Evolutionary conservation across 306 rosid genomes (phyloP), one percentile per base, ranked within the genome.

Genomic region (Macrotyloma uniflorum): DNA sequence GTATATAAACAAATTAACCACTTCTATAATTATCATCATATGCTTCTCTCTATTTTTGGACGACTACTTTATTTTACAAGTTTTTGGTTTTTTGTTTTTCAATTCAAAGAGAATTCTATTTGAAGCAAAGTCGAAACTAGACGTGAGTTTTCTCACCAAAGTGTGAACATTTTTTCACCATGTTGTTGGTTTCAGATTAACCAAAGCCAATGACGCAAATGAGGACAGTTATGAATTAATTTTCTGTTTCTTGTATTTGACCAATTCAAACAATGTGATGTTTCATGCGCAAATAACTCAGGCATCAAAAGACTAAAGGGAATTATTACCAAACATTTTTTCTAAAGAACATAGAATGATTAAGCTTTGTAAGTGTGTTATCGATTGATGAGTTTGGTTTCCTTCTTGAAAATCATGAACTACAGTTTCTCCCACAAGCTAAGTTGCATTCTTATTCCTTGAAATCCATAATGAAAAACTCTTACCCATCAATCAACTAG

Each of bases 351-450:
- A 55, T 65, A 79, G 32, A 61, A 70, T 68, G 32, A 70, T 76
- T 73, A 70, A 78, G 72, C 82, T 59, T 65, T 85, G 38, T 77
- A 10, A 42, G 67, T 66, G 55, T 72, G 88, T 76, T 70, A 80
- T 75, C 58, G 78, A 79, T 87, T 65, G 80, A 78, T 72, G 82
- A 85, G 62, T 71, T 62, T 67, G 84, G 83, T 84, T 82, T 82
- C 83, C 59, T 80, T 86, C 89, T 81, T 83, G 87, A 82, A 88
- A 80, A 89, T 87, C 87, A 93, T 90, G 86, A 83, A 82, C 83
- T 80, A 91, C 98, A 93, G 98, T 91, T 74, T 46, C 90, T 59
- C 84, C 98, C 98, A 89, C 92, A 82, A 85, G 51, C 63, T 84
- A 79, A 89, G 79, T 86, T 83, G 92, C 89, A 76, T 74, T 42